These are phyloP conservation scores for Alternaria arborescens DNA, from an alignment of 2,329 filamentous ascomycete genomes.

Conservation along the genomic window DNA sequence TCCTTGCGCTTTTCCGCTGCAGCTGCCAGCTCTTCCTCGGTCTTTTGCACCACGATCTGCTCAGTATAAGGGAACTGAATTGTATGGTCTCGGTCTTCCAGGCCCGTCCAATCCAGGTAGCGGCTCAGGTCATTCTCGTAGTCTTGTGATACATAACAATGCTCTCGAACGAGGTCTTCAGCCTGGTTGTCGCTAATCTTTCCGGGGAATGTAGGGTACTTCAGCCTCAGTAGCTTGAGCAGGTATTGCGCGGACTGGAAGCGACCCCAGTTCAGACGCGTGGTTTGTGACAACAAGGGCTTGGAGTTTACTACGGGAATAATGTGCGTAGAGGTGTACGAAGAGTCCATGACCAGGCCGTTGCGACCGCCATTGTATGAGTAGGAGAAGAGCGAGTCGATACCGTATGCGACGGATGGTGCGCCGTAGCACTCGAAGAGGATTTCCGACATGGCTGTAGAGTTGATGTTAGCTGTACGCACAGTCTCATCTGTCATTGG, in stretches of 20 bases:
- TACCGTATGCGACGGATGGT: conserved; percentile 89
- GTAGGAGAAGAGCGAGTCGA: conserved; percentile 97
- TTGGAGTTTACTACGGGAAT: conserved; percentile 92
- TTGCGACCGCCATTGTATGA: conserved; percentile 87
- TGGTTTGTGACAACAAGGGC: conserved; percentile 83
- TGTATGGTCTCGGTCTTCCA: conserved; percentile 88
- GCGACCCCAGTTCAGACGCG: conserved; percentile 93
- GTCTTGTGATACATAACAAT: conserved; percentile 87
- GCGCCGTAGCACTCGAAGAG: conserved; percentile 95
- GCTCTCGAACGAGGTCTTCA: conserved; percentile 84
- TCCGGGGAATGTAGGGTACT: conserved; percentile 88
- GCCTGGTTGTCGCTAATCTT: conserved; percentile 88
- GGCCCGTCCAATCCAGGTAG: conserved; percentile 88
- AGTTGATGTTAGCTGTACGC: conserved; percentile 32
- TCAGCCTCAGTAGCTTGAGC: conserved; percentile 85
- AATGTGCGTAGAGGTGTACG: conserved; percentile 91
- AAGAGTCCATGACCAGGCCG: conserved; percentile 89
- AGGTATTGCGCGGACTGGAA: conserved; percentile 90
- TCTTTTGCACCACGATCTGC: conserved; percentile 89
- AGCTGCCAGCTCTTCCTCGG: conserved; percentile 87
- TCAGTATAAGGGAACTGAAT: conserved; percentile 95
- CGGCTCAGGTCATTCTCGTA: conserved; percentile 79
- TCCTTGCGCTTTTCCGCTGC: conserved; percentile 96
- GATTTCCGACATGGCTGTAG: conserved; percentile 91
- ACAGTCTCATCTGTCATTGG: neutral